These are phyloP conservation scores for Oryza punctata DNA, from an alignment of 176 grass and related monocot species.

Conservation along the genomic window DNA sequence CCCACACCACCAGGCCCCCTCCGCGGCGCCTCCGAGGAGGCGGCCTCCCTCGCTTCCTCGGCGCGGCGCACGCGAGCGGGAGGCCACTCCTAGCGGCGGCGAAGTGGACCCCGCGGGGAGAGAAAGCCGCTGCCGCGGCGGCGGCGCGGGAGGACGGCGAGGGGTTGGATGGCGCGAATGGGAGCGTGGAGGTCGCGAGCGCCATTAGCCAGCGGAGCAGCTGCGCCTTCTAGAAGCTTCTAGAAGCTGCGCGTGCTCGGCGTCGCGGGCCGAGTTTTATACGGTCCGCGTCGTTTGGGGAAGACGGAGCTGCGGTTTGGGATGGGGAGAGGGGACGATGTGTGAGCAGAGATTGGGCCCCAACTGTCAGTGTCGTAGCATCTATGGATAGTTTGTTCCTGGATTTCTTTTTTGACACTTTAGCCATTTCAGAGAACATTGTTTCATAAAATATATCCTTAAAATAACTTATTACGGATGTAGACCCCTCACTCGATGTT, in stretches of 20 bases:
- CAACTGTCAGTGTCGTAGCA: neutral
- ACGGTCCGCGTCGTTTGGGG: constrained; percentile 26
- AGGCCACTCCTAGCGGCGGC: constrained; percentile 33
- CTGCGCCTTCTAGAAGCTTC: constrained; percentile 17
- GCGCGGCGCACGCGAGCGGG: constrained; percentile 44
- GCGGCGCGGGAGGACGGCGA: constrained; percentile 32
- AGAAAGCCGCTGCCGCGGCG: constrained; percentile 15
- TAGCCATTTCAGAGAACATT: too few species aligned
- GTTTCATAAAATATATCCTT: too few species aligned
- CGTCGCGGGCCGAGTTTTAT: neutral
- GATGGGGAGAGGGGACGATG: constrained; percentile 32
- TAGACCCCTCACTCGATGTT: too few species aligned
- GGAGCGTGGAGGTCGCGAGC: constrained; percentile 65
- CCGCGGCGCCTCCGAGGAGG: constrained; percentile 40
- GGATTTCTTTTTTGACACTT: too few species aligned
- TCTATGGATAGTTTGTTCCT: neutral
- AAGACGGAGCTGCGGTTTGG: neutral
- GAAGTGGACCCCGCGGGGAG: constrained; percentile 29
- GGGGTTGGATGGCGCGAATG: constrained; percentile 51
- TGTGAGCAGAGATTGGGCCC: constrained; percentile 12
- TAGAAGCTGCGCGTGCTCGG: constrained; percentile 13
- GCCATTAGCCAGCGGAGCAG: constrained; percentile 53
- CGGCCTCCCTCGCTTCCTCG: constrained; percentile 28
- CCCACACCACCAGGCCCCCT: constrained; percentile 45
- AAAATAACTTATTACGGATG: too few species aligned